These are phyloP conservation scores for Salmacisia buchloeana DNA, from an alignment of 1,284 basidiomycete genomes.

Conservation along the genomic window DNA sequence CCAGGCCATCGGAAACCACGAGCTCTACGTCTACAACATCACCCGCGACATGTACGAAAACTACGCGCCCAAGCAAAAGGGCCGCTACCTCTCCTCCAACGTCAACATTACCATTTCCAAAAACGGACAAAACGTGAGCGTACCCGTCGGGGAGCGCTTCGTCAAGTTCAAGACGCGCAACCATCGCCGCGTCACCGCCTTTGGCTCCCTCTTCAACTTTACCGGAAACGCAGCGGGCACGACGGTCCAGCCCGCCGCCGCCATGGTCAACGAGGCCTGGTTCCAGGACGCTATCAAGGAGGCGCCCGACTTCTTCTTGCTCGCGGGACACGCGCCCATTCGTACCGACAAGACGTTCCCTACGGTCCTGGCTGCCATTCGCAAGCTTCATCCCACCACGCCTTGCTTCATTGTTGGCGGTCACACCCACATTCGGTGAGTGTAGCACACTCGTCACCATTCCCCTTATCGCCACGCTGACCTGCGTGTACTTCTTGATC, in stretches of 20 bases:
- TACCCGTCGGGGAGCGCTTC: conserved; percentile 37
- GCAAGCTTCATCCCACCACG: conserved; percentile 34
- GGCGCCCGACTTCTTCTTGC: conserved; percentile 41
- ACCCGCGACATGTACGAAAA: conserved; percentile 73
- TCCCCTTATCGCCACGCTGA: too few relatives aligned
- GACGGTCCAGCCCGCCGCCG: conserved; percentile 30
- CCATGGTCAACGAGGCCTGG: conserved; percentile 45
- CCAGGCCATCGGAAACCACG: conserved; percentile 81
- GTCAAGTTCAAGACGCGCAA: conserved; percentile 38
- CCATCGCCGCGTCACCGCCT: conserved; percentile 36
- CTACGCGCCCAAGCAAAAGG: conserved; percentile 61
- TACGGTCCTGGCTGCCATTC: conserved; percentile 34
- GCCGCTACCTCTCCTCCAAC: conserved; percentile 36
- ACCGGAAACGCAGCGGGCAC: conserved; percentile 36
- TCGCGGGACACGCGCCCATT: conserved; percentile 47
- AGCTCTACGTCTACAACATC: conserved; percentile 72
- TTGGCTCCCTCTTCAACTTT: conserved; percentile 43
- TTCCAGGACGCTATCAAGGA: conserved; percentile 37
- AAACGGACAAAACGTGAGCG: conserved; percentile 18
- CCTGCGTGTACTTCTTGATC: too few relatives aligned
- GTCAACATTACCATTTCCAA: conserved; percentile 34
- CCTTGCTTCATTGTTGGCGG: conserved; percentile 44
- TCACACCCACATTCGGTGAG: conserved; percentile 47
- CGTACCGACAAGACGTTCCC: conserved; percentile 39
- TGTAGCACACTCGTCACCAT: too few relatives aligned